These are phyloP conservation scores for Solanum etuberosum DNA, from an alignment of 257 asterid species.

Conservation along the genomic window DNA sequence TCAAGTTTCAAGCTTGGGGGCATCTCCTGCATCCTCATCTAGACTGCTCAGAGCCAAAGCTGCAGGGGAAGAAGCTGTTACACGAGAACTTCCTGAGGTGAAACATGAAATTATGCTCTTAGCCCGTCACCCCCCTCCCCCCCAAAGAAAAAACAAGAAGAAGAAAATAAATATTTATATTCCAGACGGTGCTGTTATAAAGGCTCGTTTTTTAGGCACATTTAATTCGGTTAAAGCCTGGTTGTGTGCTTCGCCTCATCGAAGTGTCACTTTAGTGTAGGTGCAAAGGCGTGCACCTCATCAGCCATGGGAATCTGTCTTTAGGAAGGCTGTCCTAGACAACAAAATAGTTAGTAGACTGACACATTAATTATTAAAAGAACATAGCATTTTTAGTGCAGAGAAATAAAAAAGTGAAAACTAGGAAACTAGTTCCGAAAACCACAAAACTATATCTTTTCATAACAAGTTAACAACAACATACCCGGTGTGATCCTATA, in stretches of 20 bases:
- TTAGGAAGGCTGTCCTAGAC: not conserved
- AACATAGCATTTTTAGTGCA: not conserved
- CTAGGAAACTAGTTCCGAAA: not conserved
- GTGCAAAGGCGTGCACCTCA: not conserved
- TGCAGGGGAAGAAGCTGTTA: constrained; percentile 82
- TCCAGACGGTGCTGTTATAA: not conserved
- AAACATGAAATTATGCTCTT: not conserved
- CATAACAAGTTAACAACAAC: not conserved
- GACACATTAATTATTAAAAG: not conserved
- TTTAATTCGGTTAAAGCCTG: not conserved
- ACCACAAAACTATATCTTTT: not conserved
- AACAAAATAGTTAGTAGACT: not conserved
- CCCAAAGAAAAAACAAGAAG: too few species aligned
- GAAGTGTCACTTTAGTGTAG: not conserved
- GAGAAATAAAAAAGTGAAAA: not conserved
- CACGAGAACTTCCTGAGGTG: constrained; percentile 73
- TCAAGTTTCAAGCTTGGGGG: constrained; percentile 88
- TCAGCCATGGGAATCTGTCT: not conserved
- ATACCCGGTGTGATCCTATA: not conserved
- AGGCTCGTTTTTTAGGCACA: not conserved
- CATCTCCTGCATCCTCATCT: constrained; percentile 70
- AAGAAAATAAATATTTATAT: not conserved
- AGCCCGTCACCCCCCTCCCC: not conserved
- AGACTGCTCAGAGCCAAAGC: constrained; percentile 84
- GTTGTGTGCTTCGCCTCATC: not conserved